These are phyloP conservation scores for Globisporangium echinulatum DNA, from an alignment of 352 stramenopile genomes.

Conservation along the genomic window DNA sequence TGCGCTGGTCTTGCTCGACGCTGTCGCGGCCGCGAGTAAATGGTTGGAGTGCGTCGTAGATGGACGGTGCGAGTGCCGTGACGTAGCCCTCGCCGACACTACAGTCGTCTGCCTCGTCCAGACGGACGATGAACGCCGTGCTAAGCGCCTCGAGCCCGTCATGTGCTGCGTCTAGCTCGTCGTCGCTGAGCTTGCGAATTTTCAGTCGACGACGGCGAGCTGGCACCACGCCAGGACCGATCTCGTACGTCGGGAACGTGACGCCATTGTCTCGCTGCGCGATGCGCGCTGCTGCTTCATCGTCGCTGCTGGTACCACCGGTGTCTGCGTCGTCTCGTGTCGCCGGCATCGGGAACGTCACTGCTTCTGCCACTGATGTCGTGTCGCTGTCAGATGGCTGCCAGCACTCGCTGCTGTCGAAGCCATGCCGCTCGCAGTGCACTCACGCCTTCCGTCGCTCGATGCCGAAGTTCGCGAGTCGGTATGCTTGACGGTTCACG, in stretches of 20 bases:
- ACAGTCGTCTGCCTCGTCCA: too few species aligned
- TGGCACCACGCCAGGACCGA: not conserved
- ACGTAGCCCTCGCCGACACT: too few species aligned
- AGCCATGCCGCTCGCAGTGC: not conserved
- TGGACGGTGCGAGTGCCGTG: too few species aligned
- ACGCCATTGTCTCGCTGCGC: constrained; percentile 3
- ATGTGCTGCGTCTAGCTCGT: not conserved
- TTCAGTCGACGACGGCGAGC: too few species aligned
- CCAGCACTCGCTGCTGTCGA: not conserved
- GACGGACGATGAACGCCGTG: too few species aligned
- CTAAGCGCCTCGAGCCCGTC: not conserved
- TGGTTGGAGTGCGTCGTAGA: too few species aligned
- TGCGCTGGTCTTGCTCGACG: too few species aligned
- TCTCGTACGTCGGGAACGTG: constrained; percentile 1
- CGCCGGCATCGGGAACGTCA: too few species aligned
- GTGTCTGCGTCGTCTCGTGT: too few species aligned
- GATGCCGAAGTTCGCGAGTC: constrained; percentile 10
- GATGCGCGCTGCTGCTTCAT: constrained; percentile 1
- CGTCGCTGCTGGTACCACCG: not conserved
- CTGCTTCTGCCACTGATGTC: too few species aligned
- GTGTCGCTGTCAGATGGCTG: too few species aligned
- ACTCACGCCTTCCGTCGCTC: not conserved
- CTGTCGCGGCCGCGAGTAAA: too few species aligned
- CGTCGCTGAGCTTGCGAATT: not conserved
- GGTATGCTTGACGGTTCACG: constrained; percentile 9